Evolutionary conservation across 164 flowering plant genomes (phyloP), one percentile per base, ranked within the genome.

Genomic region (Vitis cinerea): DNA sequence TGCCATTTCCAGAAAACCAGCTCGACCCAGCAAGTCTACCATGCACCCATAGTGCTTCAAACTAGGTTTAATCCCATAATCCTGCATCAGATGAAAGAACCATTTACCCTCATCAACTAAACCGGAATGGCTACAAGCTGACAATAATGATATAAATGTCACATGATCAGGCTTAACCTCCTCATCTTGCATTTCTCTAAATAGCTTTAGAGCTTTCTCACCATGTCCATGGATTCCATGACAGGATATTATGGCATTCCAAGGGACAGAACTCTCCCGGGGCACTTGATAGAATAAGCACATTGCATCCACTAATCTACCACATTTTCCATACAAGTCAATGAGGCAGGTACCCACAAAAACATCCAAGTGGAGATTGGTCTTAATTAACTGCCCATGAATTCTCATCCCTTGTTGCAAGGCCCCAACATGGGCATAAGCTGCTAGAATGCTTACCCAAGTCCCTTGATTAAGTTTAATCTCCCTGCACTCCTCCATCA

Each of bases 371-470:
- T 70, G 72, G 11, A 82, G 62, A 37, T 78, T 72, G 30, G 52
- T 68, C 65, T 76, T 79, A 6, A 81, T 59, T 14, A 81, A 61
- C 11, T 29, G 71, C 15, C 77, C 80, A 69, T 83, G 92, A 61
- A 82, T 78, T 76, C 61, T 76, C 80, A 71, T 82, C 44, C 95
- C 92, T 68, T 85, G 83, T 69, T 61, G 80, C 73, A 87, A 50
- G 55, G 86, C 87, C 71, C 94, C 91, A 10, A 87, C 69, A 74
- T 87, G 90, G 87, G 94, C 77, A 71, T 78, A 83, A 30, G 94
- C 94, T 12, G 91, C 88, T 15, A 88, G 75, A 77, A 57, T 37
- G 4, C 44, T 77, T 4, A 85, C 90, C 86, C 87, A 81, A 14
- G 90, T 90, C 47, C 85, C 90, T 71, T 85, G 86, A 63, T 83